Conservation (phyloP, 2,329 filamentous ascomycete genomes). For the Madurella fahalii region DNA sequence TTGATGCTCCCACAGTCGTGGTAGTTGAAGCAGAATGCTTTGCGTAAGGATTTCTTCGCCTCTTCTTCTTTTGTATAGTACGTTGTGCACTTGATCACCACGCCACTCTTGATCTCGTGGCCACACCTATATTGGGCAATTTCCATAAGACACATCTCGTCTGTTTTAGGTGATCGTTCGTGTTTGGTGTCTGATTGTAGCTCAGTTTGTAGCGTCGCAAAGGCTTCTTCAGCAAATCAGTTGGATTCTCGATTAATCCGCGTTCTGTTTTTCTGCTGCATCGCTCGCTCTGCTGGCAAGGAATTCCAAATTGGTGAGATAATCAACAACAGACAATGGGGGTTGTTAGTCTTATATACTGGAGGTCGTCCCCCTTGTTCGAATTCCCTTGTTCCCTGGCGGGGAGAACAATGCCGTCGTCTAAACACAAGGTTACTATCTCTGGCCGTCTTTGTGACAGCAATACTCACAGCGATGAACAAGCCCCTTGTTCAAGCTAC, state of each 20-base stretch:
- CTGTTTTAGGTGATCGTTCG: not conserved
- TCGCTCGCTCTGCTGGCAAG: conserved; percentile 1
- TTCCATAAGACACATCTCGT: not conserved
- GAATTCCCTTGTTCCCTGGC: too few relatives aligned
- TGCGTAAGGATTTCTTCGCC: not conserved
- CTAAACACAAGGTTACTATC: too few relatives aligned
- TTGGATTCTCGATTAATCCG: too few relatives aligned
- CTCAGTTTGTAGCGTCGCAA: not conserved
- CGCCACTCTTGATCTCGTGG: not conserved
- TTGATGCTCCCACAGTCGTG: not conserved
- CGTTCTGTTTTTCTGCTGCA: too few relatives aligned
- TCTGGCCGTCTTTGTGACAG: too few relatives aligned
- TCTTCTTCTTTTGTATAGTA: not conserved
- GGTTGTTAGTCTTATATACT: too few relatives aligned
- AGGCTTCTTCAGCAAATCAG: not conserved
- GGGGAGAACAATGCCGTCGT: too few relatives aligned
- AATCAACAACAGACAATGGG: too few relatives aligned
- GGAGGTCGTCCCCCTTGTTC: too few relatives aligned
- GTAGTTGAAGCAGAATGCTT: not conserved
- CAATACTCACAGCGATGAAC: too few relatives aligned
- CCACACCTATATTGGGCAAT: not conserved
- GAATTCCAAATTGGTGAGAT: not conserved
- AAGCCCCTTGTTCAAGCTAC: too few relatives aligned
- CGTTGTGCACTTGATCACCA: not conserved
- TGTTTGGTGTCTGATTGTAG: not conserved